phyloP scores from a whole-genome alignment of 371 early-diverging fungal species.

The Scutellospora calospora region DNA sequence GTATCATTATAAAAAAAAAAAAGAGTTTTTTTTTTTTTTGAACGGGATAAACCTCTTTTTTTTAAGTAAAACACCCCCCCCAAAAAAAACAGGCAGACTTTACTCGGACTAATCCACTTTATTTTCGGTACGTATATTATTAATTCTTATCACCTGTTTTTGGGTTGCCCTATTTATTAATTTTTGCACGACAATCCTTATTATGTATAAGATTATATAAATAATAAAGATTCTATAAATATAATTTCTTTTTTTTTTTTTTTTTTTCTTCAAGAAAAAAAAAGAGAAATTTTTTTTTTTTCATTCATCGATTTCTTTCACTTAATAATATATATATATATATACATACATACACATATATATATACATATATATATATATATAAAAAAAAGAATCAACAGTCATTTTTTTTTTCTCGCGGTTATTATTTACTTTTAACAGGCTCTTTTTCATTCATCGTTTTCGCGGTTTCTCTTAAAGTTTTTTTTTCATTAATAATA shows the following conservation, averaged over 20 bases:
- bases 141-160: constrained; percentile 20
- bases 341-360: not conserved
- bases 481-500: not conserved
- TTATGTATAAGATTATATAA: not conserved
- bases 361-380: not conserved
- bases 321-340: not conserved
- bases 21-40: not conserved
- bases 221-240: too few relatives aligned
- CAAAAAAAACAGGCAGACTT: not conserved
- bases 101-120: not conserved
- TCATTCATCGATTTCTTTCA: not conserved
- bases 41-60: not conserved
- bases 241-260: too few relatives aligned
- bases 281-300: constrained; percentile 1
- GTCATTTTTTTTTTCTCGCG: too few relatives aligned
- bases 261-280: too few relatives aligned
- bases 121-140: constrained; percentile 27
- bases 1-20: not conserved
- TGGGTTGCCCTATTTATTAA: not conserved
- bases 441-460: not conserved
- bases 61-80: not conserved
- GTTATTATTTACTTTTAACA: too few relatives aligned
- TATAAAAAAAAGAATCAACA: too few relatives aligned
- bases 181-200: constrained; percentile 10
- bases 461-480: not conserved